phyloP scores from a whole-genome alignment of 192 early-diverging fungal genomes.

The Coemansia sp. region DNA sequence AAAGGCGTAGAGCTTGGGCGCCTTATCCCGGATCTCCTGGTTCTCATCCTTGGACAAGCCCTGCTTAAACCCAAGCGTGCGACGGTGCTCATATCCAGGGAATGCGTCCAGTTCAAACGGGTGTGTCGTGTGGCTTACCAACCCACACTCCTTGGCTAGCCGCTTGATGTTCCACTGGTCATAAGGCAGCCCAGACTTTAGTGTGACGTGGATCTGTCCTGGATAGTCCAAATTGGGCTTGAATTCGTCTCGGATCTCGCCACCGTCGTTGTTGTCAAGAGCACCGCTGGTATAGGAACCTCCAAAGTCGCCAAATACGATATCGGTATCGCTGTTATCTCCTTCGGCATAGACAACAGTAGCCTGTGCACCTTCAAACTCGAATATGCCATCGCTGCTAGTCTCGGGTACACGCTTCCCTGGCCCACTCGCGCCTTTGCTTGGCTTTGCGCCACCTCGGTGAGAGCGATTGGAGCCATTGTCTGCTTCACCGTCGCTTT shows the following conservation, averaged over 20 bases:
- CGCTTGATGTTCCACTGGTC: conserved; percentile 83
- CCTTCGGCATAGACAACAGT: conserved; percentile 20
- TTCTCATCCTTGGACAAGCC: conserved; percentile 76
- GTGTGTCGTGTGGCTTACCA: conserved; percentile 58
- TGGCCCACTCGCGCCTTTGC: background rate
- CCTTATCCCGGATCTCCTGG: conserved; percentile 72
- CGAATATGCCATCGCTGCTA: conserved; percentile 11
- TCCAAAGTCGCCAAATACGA: background rate
- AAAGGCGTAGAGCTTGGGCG: conserved; percentile 75
- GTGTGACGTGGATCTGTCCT: conserved; percentile 79
- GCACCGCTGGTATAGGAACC: background rate
- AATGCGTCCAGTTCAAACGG: conserved; percentile 72
- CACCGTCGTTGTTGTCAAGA: background rate
- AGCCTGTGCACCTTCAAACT: conserved; percentile 46
- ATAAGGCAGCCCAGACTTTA: conserved; percentile 88
- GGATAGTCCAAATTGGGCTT: conserved; percentile 13
- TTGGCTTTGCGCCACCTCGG: background rate
- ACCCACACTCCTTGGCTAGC: conserved; percentile 71
- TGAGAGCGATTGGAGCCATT: background rate
- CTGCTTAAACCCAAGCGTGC: conserved; percentile 94
- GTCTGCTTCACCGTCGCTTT: background rate
- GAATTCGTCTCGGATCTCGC: conserved; percentile 5
- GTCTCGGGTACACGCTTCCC: conserved; percentile 8
- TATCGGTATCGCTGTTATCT: conserved; percentile 1
- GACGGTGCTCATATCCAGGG: conserved; percentile 89